phyloP scores from a whole-genome alignment of 805 yeast species.

The Candida sonorensis region DNA sequence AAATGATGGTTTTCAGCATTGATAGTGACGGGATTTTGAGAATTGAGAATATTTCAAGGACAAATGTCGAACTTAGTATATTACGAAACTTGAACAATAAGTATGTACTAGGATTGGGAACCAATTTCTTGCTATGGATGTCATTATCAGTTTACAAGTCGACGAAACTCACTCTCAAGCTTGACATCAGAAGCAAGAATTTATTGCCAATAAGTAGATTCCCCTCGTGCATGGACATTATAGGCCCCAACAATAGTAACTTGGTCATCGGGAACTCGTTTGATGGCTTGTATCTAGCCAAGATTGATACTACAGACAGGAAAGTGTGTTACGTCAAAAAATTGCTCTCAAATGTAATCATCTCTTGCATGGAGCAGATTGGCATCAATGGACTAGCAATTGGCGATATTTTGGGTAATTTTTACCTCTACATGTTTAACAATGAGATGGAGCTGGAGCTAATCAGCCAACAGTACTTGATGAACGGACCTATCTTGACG shows the following conservation, averaged over 20 bases:
- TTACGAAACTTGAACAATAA: no score
- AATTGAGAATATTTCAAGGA: slow-evolving; percentile 8
- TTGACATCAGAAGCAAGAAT: slow-evolving; percentile 1
- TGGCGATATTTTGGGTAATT: slow-evolving; percentile 22
- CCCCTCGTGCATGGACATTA: slow-evolving; percentile 4
- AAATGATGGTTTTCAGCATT: slow-evolving; percentile 9
- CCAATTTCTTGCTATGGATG: slow-evolving; percentile 5
- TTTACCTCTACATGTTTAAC: slow-evolving; percentile 7
- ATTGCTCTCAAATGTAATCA: slow-evolving; percentile 1
- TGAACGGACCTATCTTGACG: background rate
- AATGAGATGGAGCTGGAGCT: background rate
- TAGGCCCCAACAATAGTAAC: background rate
- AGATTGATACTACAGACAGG: slow-evolving; percentile 3
- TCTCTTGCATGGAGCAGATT: slow-evolving; percentile 5
- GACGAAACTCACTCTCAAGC: slow-evolving; percentile 3
- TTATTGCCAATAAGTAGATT: background rate
- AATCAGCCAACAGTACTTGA: background rate
- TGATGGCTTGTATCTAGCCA: slow-evolving; percentile 12
- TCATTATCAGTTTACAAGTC: slow-evolving; percentile 3
- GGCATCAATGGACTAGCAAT: slow-evolving; percentile 12
- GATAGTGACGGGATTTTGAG: slow-evolving; percentile 4
- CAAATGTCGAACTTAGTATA: no score
- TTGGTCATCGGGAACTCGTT: slow-evolving; percentile 16
- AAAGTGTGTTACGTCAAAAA: background rate
- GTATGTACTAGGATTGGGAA: slow-evolving; percentile 10